Percentiles rank a stretch among this genome's conserved stretches.
Evolutionary conservation across 208 protist species (phyloP).

Genomic region (Acanthamoeba triangularis): DNA sequence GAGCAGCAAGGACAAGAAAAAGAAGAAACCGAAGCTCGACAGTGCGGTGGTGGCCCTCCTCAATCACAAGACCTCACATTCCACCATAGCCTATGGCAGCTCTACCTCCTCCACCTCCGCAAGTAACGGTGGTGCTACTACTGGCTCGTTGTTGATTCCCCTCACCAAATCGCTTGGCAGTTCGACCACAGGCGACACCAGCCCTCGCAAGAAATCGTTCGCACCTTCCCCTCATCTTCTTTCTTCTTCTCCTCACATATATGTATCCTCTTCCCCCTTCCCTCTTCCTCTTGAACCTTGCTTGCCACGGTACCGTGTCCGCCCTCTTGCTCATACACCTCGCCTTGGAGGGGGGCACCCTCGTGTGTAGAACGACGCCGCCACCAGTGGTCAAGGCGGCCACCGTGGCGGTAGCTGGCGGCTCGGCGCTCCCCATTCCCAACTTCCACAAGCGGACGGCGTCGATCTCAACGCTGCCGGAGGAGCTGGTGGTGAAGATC

Average conservation of each 20-base stretch:
- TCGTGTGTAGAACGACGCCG: neutral
- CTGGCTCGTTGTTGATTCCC: neutral
- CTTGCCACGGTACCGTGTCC: neutral
- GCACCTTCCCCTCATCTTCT: neutral
- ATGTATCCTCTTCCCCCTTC: too few relatives aligned
- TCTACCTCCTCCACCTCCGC: neutral
- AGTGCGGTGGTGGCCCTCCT: neutral
- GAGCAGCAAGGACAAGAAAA: neutral
- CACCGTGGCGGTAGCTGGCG: neutral
- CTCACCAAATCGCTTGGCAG: neutral
- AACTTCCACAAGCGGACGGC: conserved; percentile 28
- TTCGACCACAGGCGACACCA: neutral
- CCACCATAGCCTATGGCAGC: neutral
- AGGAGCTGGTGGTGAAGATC: conserved; percentile 53
- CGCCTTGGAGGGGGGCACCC: too few relatives aligned
- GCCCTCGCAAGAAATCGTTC: conserved; percentile 11
- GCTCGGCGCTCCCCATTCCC: neutral
- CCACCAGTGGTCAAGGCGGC: neutral
- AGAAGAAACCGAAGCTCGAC: conserved; percentile 18
- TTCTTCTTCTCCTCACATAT: neutral
- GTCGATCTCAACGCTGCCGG: conserved; percentile 33
- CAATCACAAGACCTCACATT: neutral
- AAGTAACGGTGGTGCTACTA: too few relatives aligned
- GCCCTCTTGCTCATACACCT: too few relatives aligned
- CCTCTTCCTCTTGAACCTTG: neutral